Evolutionary conservation across 371 early-diverging fungal genomes (phyloP).

Genomic region (Aphelidium insulamus): DNA sequence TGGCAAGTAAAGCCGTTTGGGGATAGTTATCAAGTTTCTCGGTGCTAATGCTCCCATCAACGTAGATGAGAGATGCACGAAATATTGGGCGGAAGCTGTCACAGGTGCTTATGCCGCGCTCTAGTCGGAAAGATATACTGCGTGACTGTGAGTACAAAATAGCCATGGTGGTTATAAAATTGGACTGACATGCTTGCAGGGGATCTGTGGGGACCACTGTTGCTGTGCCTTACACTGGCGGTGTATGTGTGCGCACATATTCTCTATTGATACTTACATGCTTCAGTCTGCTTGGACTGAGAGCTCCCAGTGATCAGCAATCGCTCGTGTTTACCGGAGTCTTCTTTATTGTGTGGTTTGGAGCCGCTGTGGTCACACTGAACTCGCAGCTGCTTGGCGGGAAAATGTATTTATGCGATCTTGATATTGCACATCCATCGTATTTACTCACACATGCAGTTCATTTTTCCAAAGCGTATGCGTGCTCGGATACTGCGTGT

Average conservation of each 20-base stretch:
- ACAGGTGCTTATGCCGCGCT: slow-evolving; percentile 50
- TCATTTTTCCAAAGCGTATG: slow-evolving; percentile 88
- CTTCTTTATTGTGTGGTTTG: slow-evolving; percentile 77
- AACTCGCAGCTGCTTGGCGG: slow-evolving; percentile 84
- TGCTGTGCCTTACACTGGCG: slow-evolving; percentile 66
- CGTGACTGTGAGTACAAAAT: slow-evolving; percentile 37
- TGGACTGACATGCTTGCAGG: slow-evolving; percentile 19
- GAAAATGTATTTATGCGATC: slow-evolving; percentile 47
- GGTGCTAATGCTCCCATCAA: neutral
- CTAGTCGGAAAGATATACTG: slow-evolving; percentile 33
- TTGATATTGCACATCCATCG: too few relatives aligned
- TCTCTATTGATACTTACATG: neutral
- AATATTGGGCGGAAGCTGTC: slow-evolving; percentile 41
- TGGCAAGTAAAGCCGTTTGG: slow-evolving; percentile 21
- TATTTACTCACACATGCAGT: slow-evolving; percentile 10
- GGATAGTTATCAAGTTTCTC: neutral
- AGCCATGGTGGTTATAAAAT: neutral
- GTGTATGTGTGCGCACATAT: slow-evolving; percentile 21
- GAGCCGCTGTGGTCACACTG: slow-evolving; percentile 72
- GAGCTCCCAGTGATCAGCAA: slow-evolving; percentile 38
- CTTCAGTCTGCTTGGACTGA: slow-evolving; percentile 26
- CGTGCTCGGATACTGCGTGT: slow-evolving; percentile 84
- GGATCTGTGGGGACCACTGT: slow-evolving; percentile 88
- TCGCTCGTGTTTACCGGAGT: slow-evolving; percentile 70
- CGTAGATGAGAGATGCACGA: slow-evolving; percentile 56